phyloP scores from a whole-genome alignment of 441 rosid genomes.

The Pelargonium citronellum region DNA sequence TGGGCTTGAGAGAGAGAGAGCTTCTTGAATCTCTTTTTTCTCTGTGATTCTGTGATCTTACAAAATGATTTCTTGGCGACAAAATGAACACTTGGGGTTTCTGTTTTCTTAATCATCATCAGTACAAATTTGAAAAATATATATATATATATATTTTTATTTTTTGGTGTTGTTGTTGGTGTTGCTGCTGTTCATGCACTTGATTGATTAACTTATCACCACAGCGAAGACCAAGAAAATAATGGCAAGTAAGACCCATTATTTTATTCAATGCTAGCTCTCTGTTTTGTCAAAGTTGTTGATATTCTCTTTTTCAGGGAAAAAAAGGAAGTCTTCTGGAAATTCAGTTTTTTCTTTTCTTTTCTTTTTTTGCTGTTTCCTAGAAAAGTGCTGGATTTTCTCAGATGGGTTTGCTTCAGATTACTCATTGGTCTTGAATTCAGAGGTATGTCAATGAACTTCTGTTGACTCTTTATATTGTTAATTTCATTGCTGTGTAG shows the following conservation, averaged over 20 bases:
- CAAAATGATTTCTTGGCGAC: not conserved
- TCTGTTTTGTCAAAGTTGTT: not conserved
- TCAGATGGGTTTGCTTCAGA: not conserved
- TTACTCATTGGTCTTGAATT: not conserved
- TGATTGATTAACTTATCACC: constrained; percentile 2
- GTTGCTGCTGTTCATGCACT: not conserved
- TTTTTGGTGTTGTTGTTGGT: not conserved
- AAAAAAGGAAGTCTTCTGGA: not conserved
- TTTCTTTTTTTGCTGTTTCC: not conserved
- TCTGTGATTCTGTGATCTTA: constrained; percentile 3
- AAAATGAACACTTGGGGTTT: not conserved
- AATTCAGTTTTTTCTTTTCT: not conserved
- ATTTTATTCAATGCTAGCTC: constrained; percentile 3
- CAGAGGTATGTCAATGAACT: constrained; percentile 1
- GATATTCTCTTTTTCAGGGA: not conserved
- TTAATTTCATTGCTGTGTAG: not conserved
- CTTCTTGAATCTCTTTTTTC: not conserved
- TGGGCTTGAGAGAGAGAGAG: not conserved
- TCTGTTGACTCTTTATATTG: not conserved
- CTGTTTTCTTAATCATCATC: not conserved
- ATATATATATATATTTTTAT: not conserved
- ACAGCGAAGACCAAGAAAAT: constrained; percentile 2
- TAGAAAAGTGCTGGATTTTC: not conserved
- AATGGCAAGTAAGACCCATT: constrained; percentile 7
- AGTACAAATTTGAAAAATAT: not conserved